phyloP scores from a whole-genome alignment of 2,329 filamentous ascomycete species.

The Aspergillus oerlinghausenensis region DNA sequence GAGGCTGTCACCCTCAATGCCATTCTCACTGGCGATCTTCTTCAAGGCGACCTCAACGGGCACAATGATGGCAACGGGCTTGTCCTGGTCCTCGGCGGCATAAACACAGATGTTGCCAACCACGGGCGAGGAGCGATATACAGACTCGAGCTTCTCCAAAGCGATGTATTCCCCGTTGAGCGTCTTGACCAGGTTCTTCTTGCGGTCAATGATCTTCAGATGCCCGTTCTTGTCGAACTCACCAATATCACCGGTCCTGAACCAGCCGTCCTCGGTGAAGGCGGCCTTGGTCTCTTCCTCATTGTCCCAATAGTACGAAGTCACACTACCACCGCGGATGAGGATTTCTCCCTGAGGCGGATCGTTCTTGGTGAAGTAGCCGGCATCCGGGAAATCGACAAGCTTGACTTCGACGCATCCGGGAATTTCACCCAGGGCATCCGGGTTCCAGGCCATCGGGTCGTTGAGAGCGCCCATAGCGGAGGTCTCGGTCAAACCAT shows the following conservation, averaged over 20 bases:
- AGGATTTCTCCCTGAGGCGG: conserved; percentile 90
- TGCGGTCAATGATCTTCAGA: conserved; percentile 83
- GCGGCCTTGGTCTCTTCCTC: conserved; percentile 76
- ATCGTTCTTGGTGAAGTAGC: conserved; percentile 69
- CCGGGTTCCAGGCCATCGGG: conserved; percentile 76
- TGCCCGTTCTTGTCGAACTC: conserved; percentile 79
- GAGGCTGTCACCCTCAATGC: conserved; percentile 59
- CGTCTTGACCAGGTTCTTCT: conserved; percentile 98
- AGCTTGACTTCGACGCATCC: conserved; percentile 82
- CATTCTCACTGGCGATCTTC: conserved; percentile 52
- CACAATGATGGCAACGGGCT: conserved; percentile 77
- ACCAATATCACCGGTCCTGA: conserved; percentile 94
- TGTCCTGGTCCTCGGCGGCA: conserved; percentile 67
- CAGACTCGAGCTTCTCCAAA: conserved; percentile 87
- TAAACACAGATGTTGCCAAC: conserved; percentile 86
- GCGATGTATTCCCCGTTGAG: conserved; percentile 95
- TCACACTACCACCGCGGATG: conserved; percentile 73
- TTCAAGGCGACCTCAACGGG: conserved; percentile 54
- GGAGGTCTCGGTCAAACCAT: conserved; percentile 89
- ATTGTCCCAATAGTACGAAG: conserved; percentile 77
- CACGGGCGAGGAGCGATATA: conserved; percentile 75
- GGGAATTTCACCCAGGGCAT: conserved; percentile 72
- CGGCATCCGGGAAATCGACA: conserved; percentile 83
- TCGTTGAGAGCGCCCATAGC: conserved; percentile 59
- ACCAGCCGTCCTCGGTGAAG: conserved; percentile 84